Evolutionary conservation across 306 rosid species (phyloP).

Genomic region (Trichosanthes truncata): DNA sequence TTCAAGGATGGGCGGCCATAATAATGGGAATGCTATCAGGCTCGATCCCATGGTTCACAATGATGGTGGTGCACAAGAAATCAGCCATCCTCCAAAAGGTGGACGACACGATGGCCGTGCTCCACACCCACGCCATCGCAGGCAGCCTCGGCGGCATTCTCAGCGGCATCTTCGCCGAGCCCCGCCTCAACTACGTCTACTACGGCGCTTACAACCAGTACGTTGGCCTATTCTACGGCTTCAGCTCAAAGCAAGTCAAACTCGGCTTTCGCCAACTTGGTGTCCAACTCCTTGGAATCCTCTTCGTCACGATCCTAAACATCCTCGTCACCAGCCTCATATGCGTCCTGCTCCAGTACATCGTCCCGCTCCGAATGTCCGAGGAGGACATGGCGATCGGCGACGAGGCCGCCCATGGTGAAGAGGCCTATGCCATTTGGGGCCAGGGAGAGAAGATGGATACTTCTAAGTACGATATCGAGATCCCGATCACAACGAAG

Average conservation of each 20-base stretch:
- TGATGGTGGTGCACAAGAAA: constrained; percentile 35
- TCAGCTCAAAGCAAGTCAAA: not conserved
- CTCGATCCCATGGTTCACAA: constrained; percentile 38
- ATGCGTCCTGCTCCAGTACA: constrained; percentile 5
- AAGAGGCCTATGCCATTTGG: constrained; percentile 41
- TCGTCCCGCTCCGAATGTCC: constrained; percentile 34
- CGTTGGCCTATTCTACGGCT: constrained; percentile 27
- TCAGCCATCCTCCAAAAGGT: constrained; percentile 27
- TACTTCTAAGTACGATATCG: not conserved
- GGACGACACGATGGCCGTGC: constrained; percentile 45
- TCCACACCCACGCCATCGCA: constrained; percentile 39
- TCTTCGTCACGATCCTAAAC: constrained; percentile 14
- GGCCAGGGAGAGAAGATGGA: constrained; percentile 32
- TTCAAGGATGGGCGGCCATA: constrained; percentile 44
- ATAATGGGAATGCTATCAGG: constrained; percentile 32
- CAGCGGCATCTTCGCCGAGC: constrained; percentile 29
- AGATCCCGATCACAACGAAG: not conserved
- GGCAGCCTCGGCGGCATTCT: constrained; percentile 33
- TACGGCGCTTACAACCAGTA: not conserved
- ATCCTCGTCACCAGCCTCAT: constrained; percentile 23
- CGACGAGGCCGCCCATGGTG: constrained; percentile 37
- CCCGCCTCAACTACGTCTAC: constrained; percentile 16
- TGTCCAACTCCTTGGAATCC: constrained; percentile 19
- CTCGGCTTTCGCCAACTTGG: constrained; percentile 24
- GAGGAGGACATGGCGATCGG: constrained; percentile 34